Evolutionary conservation across 192 early-diverging fungal genomes (phyloP).

Genomic region (Endogone sp.): DNA sequence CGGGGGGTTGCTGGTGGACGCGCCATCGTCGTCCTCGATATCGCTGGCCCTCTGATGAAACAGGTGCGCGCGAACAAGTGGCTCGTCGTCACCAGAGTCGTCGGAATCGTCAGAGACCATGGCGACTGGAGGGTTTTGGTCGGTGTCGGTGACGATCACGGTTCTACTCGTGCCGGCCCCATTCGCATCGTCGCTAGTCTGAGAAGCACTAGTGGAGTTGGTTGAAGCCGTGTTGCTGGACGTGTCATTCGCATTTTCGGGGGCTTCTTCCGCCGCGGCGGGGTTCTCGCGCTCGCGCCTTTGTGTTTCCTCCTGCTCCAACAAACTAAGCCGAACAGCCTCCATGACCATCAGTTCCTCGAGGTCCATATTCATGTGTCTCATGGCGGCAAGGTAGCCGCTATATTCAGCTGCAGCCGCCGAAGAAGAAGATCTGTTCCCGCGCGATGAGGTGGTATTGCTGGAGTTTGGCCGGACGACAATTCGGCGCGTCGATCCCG

Average conservation of each 20-base stretch:
- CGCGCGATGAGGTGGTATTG: conserved; percentile 4
- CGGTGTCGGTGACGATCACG: not conserved
- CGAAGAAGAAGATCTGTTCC: conserved; percentile 23
- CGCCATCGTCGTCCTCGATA: not conserved
- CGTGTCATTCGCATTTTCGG: too few relatives aligned
- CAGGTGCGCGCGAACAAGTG: not conserved
- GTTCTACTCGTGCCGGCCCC: too few relatives aligned
- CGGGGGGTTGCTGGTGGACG: not conserved
- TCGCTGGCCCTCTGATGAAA: not conserved
- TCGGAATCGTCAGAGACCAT: not conserved
- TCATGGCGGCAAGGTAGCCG: conserved; percentile 61
- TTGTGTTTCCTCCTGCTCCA: conserved; percentile 52
- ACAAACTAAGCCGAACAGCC: conserved; percentile 76
- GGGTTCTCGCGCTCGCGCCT: conserved; percentile 23
- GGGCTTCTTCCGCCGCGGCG: too few relatives aligned
- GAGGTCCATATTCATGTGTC: conserved; percentile 75
- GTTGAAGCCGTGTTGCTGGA: too few relatives aligned
- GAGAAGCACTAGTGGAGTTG: too few relatives aligned
- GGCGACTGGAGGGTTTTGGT: not conserved
- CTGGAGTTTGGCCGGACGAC: not conserved
- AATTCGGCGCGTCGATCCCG: not conserved
- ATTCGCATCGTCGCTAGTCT: too few relatives aligned
- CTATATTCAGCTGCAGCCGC: conserved; percentile 52
- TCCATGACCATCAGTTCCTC: conserved; percentile 94
- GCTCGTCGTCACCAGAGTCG: not conserved